Evolutionary conservation across 352 stramenopile genomes (phyloP).

Genomic region (Phytophthora idaei): DNA sequence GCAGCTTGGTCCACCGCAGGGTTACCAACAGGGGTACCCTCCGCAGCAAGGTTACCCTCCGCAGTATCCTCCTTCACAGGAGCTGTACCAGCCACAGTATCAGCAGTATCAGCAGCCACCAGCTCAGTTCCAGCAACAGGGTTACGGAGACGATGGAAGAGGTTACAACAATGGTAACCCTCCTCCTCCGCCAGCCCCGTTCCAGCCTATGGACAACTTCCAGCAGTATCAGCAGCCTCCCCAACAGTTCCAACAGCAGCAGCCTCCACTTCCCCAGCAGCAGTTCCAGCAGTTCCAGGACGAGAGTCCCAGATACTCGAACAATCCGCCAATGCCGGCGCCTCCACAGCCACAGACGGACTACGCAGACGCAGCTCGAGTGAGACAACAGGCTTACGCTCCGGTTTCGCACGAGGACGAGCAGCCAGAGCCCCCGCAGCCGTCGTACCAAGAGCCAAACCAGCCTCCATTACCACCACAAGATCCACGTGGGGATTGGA

Average conservation of each 20-base stretch:
- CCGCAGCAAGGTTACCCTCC: constrained; percentile 15
- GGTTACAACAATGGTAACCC: constrained; percentile 21
- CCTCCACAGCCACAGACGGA: constrained; percentile 17
- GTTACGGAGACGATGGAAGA: constrained; percentile 19
- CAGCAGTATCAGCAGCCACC: constrained; percentile 15
- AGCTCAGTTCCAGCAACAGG: constrained; percentile 13
- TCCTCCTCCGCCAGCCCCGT: constrained; percentile 1
- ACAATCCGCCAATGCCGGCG: constrained; percentile 20
- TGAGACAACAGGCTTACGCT: constrained; percentile 46
- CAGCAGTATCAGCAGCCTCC: constrained; percentile 20
- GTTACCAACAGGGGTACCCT: constrained; percentile 11
- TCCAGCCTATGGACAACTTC: constrained; percentile 19
- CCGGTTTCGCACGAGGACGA: constrained; percentile 29
- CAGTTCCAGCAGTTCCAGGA: constrained; percentile 27
- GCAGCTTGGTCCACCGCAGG: constrained; percentile 15
- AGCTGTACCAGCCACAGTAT: constrained; percentile 18
- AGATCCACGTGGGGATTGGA: constrained; percentile 21
- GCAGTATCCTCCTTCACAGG: constrained; percentile 14
- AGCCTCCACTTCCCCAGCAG: constrained; percentile 7
- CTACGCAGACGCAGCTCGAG: constrained; percentile 43
- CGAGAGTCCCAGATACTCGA: constrained; percentile 21
- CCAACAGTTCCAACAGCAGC: constrained; percentile 19
- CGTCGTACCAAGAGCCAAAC: constrained; percentile 11
- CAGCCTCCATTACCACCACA: constrained; percentile 27
- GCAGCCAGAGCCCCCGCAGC: constrained; percentile 1